Evolutionary conservation across 345 rosid genomes (phyloP).

Genomic region (Boechera stricta): DNA sequence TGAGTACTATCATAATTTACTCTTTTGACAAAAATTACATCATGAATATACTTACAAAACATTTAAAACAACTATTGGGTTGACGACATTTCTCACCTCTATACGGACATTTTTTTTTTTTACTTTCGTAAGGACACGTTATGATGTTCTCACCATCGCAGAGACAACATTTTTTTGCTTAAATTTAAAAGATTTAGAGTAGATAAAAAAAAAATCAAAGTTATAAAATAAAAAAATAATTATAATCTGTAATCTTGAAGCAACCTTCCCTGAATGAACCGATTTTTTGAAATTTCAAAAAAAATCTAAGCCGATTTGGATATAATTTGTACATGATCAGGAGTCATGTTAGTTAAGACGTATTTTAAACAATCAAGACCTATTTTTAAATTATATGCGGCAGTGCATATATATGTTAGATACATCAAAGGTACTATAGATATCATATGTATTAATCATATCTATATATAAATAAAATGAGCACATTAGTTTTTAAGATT

Average conservation of each 20-base stretch:
- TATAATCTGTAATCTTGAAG: neutral
- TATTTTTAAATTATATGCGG: neutral
- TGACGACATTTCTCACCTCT: conserved; percentile 22
- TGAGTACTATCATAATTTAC: conserved; percentile 40
- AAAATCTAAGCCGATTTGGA: neutral
- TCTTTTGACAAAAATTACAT: conserved; percentile 34
- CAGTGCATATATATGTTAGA: conserved; percentile 2
- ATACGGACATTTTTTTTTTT: neutral
- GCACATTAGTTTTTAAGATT: conserved; percentile 12
- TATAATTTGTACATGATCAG: neutral
- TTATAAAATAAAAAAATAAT: neutral
- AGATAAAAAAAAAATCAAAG: neutral
- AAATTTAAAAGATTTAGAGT: neutral
- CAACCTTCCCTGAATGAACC: neutral
- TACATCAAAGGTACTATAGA: neutral
- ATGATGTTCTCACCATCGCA: neutral
- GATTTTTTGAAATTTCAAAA: neutral
- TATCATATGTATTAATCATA: conserved; percentile 8
- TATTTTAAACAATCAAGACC: neutral
- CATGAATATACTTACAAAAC: conserved; percentile 20
- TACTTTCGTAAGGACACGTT: neutral
- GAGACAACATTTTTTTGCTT: neutral
- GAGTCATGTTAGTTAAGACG: neutral
- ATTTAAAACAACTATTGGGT: neutral
- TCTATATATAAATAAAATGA: neutral